These are phyloP conservation scores for Leptographium lundbergii DNA, from an alignment of 2,329 filamentous ascomycete species.

Conservation along the genomic window DNA sequence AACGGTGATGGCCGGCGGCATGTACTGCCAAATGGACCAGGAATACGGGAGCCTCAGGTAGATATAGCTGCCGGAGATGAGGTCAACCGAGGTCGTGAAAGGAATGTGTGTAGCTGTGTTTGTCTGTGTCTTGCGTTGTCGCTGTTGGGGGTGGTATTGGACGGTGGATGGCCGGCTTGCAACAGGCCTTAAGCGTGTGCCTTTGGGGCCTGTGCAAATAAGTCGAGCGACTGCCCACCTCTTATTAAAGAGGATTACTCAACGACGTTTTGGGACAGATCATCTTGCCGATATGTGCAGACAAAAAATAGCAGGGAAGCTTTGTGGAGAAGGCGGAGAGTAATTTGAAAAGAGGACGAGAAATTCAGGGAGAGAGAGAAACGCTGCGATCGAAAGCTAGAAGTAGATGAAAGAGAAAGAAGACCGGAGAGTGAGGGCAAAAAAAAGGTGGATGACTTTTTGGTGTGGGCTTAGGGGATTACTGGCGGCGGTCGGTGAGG, in stretches of 20 bases:
- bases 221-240: conserved; percentile 6
- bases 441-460: not conserved
- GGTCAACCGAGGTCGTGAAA: not conserved
- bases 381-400: not conserved
- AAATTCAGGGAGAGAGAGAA: not conserved
- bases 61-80: not conserved
- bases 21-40: not conserved
- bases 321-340: not conserved
- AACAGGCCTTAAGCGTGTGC: not conserved
- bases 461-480: not conserved
- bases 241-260: conserved; percentile 8
- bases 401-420: not conserved
- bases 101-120: not conserved
- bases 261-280: conserved; percentile 1
- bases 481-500: conserved; percentile 4
- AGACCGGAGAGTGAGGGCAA: not conserved
- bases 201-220: not conserved
- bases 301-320: not conserved
- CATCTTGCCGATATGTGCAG: conserved; percentile 6
- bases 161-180: not conserved
- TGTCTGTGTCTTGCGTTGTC: not conserved
- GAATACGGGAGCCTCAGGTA: not conserved
- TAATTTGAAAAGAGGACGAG: not conserved
- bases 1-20: not conserved
- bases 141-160: not conserved